Percentiles rank a stretch among this genome's conserved stretches.
Conservation (phyloP, 306 rosid genomes). For the Prunus salicina region DNA sequence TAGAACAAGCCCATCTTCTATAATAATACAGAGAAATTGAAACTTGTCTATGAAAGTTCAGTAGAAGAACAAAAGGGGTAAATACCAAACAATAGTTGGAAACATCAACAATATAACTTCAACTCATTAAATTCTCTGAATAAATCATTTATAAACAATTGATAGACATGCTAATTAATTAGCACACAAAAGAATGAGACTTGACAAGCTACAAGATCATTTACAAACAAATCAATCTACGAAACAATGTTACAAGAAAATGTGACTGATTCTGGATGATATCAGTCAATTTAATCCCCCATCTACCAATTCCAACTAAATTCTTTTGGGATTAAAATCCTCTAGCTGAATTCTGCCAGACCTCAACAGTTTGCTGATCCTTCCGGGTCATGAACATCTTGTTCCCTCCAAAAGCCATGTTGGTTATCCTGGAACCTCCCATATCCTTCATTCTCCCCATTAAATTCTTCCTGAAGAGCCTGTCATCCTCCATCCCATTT, state of each 20-base stretch:
- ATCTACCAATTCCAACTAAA: constrained; percentile 9
- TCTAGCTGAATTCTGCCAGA: constrained; percentile 76
- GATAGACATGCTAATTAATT: constrained; percentile 1
- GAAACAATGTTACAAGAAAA: background rate
- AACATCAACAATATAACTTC: background rate
- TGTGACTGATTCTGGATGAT: background rate
- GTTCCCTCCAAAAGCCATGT: constrained; percentile 78
- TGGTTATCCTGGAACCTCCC: constrained; percentile 66
- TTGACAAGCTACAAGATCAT: background rate
- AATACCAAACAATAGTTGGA: background rate
- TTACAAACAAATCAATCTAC: constrained; percentile 15
- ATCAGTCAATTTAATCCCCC: background rate
- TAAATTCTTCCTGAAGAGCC: constrained; percentile 72
- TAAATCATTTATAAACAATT: constrained; percentile 4
- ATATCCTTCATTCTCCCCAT: constrained; percentile 77
- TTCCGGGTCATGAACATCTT: constrained; percentile 81
- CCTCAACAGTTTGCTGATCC: constrained; percentile 80
- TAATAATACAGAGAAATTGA: background rate
- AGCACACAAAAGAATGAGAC: constrained; percentile 7
- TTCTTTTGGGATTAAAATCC: constrained; percentile 37
- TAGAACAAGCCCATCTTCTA: background rate
- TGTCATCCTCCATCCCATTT: constrained; percentile 25
- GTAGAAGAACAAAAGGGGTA: background rate
- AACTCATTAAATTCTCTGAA: background rate
- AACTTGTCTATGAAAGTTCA: background rate